Base-by-base conservation (phyloP, 192 early-diverging fungal genomes). In the Coemansia aciculifera region DNA sequence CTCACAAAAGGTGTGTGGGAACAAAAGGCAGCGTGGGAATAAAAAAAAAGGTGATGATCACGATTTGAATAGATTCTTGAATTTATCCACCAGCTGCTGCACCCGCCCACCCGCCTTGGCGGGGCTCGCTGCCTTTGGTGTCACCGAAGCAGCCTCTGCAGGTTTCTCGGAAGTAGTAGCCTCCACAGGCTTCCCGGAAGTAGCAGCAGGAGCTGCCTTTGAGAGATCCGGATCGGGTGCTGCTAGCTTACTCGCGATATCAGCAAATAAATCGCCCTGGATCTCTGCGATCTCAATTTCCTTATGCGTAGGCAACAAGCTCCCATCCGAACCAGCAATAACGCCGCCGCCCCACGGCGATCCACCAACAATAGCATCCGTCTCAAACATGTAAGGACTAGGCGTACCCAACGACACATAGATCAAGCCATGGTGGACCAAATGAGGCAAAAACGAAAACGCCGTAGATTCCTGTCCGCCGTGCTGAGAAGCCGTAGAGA, bases 401-500 rank as follows among this genome's bases (percentile, higher is more conserved):
- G 67, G 29, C 60, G 75, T 87, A 23, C 90, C 90, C 48, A 93
- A 63, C 6, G 93, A 91, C 42, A 93, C 89, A 68, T 84, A 95
- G 62, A 87, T 80, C 44, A 95, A 86, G 19, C 92, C 93, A 69
- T 92, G 92, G 82, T 94, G 91, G 6, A 84, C 87, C 40, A 92
- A 79, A 74, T 86, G 83, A 0, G 90, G 83, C 23, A 94, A 59
- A 32, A 91, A 81, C 32, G 85, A 87, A 10, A 89, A 66, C 29
- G 86, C 86, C 2, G 91, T 92, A 19, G 84, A 85, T 67, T 95
- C 92, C 79, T 92, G 90, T n/a, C 93, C 93, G 46, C 92, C 92
- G 72, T 90, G 88, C 81, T 90, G 90, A 39, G 86, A 83, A 5
- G 79, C 87, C 12, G 91, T 92, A 23, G 90, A 89, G 62, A 86